Evolutionary conservation across 2,329 filamentous ascomycete species (phyloP), one percentile per base, ranked within the genome.

Genomic region (Nemania bipapillata): DNA sequence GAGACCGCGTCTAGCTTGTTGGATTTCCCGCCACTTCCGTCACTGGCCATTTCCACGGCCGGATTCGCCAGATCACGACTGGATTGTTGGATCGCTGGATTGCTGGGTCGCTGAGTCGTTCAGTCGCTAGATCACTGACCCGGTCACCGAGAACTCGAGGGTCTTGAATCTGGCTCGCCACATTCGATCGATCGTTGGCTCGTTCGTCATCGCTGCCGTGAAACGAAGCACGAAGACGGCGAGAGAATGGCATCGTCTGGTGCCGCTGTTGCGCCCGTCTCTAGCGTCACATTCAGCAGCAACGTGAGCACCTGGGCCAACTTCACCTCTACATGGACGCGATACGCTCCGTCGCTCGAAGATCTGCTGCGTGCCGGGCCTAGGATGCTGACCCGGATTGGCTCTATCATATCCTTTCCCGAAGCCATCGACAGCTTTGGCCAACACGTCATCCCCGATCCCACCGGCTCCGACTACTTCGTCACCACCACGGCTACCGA

Each of bases 311-410:
- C 77, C 37, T 88, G 86, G 86, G 81, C 84, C 71, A 87, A 87
- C 73, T 77, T 89, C 73, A 85, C 86, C 22, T 78, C 68, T n/a
- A 57, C 81, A 63, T 89, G 87, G 87, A 84, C 85, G 50, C 85
- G 85, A 72, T 86, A 87, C 79, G 83, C 87, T 54, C 90, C 91
- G 1, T 89, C 89, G 11, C 80, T 92, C 20, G 89, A 88, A 77
- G 90, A 93, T 75, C 81, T 94, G 55, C 85, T 92, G 71, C 84
- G 88, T 79, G 90, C 88, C 20, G 86, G 91, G 3, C 91, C 91
- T 57, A 86, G 91, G 66, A 89, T 94, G 76, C 85, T 92, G 35
- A 89, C 86, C 79, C 90, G 88, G 59, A 75, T 77, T 40, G 75
- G 90, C 58, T 88, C 86, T n/a, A 86, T 91, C 73, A 84, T 89